A percentile compares a stretch with the other conserved stretches of the same genome.
Conservation (phyloP, 441 rosid species). For the Euphorbia corollata region DNA sequence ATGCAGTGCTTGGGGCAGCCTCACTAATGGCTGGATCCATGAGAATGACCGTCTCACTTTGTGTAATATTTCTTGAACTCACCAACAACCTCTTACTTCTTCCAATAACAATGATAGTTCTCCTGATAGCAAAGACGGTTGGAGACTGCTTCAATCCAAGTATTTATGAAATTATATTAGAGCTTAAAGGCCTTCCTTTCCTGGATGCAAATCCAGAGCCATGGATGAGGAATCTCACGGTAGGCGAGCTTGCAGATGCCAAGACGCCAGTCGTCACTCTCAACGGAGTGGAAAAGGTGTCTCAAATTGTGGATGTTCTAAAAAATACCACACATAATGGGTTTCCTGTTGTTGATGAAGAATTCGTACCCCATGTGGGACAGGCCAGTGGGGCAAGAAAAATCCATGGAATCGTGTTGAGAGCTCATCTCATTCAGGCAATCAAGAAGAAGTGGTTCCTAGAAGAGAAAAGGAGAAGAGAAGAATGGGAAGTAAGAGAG, state of each 20-base stretch:
- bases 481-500: conserved; percentile 73
- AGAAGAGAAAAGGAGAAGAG: conserved; percentile 62
- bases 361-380: conserved; percentile 34
- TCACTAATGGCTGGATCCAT: conserved; percentile 91
- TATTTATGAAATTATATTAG: conserved; percentile 74
- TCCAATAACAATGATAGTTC: conserved; percentile 83
- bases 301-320: conserved; percentile 53
- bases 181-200: conserved; percentile 81
- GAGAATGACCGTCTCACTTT: conserved; percentile 95
- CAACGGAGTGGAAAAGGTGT: conserved; percentile 63
- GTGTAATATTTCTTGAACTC: conserved; percentile 82
- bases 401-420: conserved; percentile 60
- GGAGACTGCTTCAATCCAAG: conserved; percentile 78
- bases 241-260: conserved; percentile 68
- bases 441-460: conserved; percentile 77
- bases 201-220: conserved; percentile 87
- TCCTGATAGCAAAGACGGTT: conserved; percentile 78
- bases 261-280: conserved; percentile 62
- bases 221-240: conserved; percentile 93
- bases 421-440: conserved; percentile 59
- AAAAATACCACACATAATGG: conserved; percentile 69
- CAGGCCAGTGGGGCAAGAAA: conserved; percentile 35
- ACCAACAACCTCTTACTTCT: conserved; percentile 80
- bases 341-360: conserved; percentile 58
- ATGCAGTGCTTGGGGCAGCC: conserved; percentile 91